Evolutionary conservation across 129 eudicot species (phyloP).

Genomic region (Gnaphalium uliginosum): DNA sequence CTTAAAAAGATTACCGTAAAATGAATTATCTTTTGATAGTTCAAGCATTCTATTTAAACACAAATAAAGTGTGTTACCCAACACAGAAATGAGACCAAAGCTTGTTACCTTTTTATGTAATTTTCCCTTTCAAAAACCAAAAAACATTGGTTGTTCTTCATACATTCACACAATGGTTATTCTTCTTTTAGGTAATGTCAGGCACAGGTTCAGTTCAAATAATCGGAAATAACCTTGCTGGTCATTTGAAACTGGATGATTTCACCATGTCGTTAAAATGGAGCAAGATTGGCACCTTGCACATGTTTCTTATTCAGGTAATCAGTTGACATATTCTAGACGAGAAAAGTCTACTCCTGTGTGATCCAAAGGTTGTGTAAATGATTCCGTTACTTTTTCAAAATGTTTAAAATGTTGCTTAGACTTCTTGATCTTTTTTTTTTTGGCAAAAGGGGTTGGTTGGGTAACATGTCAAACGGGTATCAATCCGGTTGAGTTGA

Average conservation of each 20-base stretch:
- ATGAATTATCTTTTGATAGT: too few species aligned
- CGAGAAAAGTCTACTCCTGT: neutral
- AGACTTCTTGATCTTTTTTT: neutral
- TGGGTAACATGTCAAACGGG: neutral
- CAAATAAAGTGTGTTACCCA: neutral
- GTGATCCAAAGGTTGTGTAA: neutral
- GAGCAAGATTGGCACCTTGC: slow-evolving; percentile 65
- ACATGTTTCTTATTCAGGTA: slow-evolving; percentile 65
- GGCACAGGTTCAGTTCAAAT: slow-evolving; percentile 51
- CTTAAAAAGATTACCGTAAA: too few species aligned
- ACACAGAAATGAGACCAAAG: neutral
- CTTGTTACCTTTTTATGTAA: neutral
- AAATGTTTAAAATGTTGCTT: neutral
- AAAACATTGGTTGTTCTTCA: neutral
- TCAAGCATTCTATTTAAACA: neutral
- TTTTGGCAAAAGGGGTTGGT: neutral
- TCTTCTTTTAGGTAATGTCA: slow-evolving; percentile 44
- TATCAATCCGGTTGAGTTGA: neutral
- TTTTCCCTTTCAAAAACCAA: neutral
- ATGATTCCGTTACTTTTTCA: neutral
- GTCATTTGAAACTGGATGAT: slow-evolving; percentile 56
- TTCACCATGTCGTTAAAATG: slow-evolving; percentile 54
- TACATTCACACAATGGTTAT: neutral
- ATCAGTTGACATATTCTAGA: neutral
- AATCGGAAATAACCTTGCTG: slow-evolving; percentile 44